These are phyloP conservation scores for Fusarium papillatum DNA, from an alignment of 2,329 filamentous ascomycete species.

Conservation along the genomic window DNA sequence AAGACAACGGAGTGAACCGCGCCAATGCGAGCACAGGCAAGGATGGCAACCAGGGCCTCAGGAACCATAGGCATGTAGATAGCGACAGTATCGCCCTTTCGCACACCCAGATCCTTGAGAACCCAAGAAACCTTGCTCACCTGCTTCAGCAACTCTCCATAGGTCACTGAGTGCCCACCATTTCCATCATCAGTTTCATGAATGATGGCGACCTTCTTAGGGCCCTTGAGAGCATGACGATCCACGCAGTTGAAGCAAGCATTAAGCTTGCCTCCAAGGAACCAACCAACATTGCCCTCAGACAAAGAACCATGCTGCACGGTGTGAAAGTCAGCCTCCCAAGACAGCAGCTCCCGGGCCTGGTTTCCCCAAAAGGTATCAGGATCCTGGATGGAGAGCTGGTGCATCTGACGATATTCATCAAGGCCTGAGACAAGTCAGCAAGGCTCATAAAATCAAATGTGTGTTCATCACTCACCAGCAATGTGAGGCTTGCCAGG, in stretches of 20 bases:
- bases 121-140: conserved; percentile 87
- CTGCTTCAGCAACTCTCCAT: conserved; percentile 88
- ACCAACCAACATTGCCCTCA: conserved; percentile 90
- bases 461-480: conserved; percentile 12
- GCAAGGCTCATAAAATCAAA: neutral
- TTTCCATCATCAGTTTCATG: conserved; percentile 95
- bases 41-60: conserved; percentile 82
- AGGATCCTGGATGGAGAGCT: conserved; percentile 87
- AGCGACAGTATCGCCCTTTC: conserved; percentile 94
- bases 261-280: conserved; percentile 89
- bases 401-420: conserved; percentile 73
- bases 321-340: conserved; percentile 90
- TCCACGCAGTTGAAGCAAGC: conserved; percentile 97
- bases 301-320: conserved; percentile 80
- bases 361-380: conserved; percentile 87
- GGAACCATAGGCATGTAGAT: conserved; percentile 98
- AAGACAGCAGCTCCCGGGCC: conserved; percentile 88
- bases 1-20: conserved; percentile 96
- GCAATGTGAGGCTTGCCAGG: conserved; percentile 37
- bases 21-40: conserved; percentile 89
- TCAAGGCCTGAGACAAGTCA: conserved; percentile 61
- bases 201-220: conserved; percentile 91
- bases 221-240: conserved; percentile 90
- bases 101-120: conserved; percentile 91
- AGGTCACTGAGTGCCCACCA: conserved; percentile 86